phyloP scores from a whole-genome alignment of 768 basidiomycete genomes.

The Suillus alpinus region DNA sequence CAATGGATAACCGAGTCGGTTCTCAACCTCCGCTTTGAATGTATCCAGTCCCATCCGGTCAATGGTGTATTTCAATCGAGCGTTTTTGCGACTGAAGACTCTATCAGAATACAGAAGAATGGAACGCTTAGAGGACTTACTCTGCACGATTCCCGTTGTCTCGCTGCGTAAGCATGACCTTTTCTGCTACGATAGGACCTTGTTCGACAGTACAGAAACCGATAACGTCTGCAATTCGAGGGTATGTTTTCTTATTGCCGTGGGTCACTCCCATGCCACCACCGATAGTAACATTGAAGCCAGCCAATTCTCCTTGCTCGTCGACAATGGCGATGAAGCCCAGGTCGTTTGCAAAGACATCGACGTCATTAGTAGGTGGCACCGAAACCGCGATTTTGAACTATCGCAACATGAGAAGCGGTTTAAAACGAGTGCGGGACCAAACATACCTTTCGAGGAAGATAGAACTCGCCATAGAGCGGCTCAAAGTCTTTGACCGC shows the following conservation, averaged over 20 bases:
- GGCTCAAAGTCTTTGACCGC: constrained; percentile 95
- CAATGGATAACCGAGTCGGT: constrained; percentile 76
- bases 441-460: constrained; percentile 80
- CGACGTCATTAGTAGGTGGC: constrained; percentile 94
- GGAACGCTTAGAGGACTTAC: constrained; percentile 44
- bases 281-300: constrained; percentile 92
- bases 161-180: constrained; percentile 89
- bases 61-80: constrained; percentile 94
- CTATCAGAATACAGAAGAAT: constrained; percentile 1
- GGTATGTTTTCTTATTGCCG: constrained; percentile 98
- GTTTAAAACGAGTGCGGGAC: neutral
- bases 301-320: constrained; percentile 69
- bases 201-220: constrained; percentile 93
- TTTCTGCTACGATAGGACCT: constrained; percentile 83
- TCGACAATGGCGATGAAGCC: constrained; percentile 95
- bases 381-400: constrained; percentile 98
- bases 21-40: constrained; percentile 90
- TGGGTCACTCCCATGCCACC: constrained; percentile 99
- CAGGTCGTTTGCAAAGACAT: constrained; percentile 92
- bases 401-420: constrained; percentile 36
- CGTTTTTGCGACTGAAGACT: constrained; percentile 65
- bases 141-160: constrained; percentile 95
- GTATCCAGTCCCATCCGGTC: constrained; percentile 89
- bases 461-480: constrained; percentile 95
- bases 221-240: constrained; percentile 80